A percentile compares a stretch with the other conserved stretches of the same genome.
Evolutionary conservation across 2,329 filamentous ascomycete species (phyloP).

Genomic region (Colletotrichum spinosum): DNA sequence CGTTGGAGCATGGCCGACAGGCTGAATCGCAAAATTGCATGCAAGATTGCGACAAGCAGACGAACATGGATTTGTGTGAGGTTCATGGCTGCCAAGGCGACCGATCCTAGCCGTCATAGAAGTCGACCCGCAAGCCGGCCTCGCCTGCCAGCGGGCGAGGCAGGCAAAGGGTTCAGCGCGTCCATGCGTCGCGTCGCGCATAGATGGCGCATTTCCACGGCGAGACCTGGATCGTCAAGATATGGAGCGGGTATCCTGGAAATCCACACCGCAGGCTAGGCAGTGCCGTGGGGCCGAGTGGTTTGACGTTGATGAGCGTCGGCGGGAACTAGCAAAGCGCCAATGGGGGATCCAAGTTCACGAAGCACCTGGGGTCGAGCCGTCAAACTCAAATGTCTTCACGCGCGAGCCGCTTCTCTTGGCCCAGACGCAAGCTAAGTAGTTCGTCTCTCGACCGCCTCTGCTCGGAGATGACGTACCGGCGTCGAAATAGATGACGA

Average conservation of each 20-base stretch:
- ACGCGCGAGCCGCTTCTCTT: slow-evolving; percentile 8
- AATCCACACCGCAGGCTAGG: slow-evolving; percentile 24
- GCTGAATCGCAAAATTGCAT: too few relatives aligned
- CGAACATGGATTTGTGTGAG: too few relatives aligned
- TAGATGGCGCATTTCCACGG: slow-evolving; percentile 13
- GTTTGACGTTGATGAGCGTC: slow-evolving; percentile 32
- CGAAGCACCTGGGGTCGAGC: slow-evolving; percentile 2
- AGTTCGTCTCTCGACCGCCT: slow-evolving; percentile 10
- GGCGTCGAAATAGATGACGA: slow-evolving; percentile 9
- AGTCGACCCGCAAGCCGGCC: neutral
- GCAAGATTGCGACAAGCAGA: too few relatives aligned
- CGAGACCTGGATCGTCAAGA: slow-evolving; percentile 1
- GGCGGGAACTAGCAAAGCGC: slow-evolving; percentile 16
- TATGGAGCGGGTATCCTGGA: slow-evolving; percentile 1
- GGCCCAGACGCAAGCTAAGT: neutral
- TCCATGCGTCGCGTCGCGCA: slow-evolving; percentile 18
- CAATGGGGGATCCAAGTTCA: slow-evolving; percentile 9
- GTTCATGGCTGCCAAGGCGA: too few relatives aligned
- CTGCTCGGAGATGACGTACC: slow-evolving; percentile 18
- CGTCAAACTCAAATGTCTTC: slow-evolving; percentile 4
- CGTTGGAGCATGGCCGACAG: too few relatives aligned
- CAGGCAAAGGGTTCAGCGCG: neutral
- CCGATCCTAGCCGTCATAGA: slow-evolving; percentile 6
- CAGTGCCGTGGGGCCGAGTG: slow-evolving; percentile 22
- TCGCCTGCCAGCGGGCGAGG: neutral